Conservation (phyloP, 306 rosid species). For the Ammopiptanthus mongolicus region DNA sequence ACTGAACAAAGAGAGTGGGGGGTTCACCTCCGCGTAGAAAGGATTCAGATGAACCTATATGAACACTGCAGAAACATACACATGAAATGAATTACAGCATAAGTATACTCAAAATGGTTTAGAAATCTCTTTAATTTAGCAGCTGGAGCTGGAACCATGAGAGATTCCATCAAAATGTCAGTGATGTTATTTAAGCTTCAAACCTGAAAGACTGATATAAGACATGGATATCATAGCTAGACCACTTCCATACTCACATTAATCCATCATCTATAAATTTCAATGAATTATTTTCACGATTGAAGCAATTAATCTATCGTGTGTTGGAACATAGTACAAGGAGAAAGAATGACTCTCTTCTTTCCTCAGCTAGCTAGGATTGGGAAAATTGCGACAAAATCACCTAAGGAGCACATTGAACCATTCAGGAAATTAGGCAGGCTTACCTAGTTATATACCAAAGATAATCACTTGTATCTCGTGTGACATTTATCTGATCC, state of each 20-base stretch:
- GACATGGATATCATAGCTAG: background rate
- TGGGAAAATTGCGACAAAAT: background rate
- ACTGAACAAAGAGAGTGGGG: conserved; percentile 68
- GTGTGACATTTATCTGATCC: conserved; percentile 77
- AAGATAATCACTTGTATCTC: conserved; percentile 74
- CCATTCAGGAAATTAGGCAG: background rate
- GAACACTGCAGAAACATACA: conserved; percentile 45
- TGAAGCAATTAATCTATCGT: background rate
- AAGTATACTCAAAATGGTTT: background rate
- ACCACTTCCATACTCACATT: background rate
- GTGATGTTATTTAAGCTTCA: background rate
- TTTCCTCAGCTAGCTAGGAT: background rate
- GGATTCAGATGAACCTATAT: conserved; percentile 62
- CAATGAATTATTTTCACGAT: background rate
- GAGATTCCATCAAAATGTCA: background rate
- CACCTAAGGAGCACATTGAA: background rate
- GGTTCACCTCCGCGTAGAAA: conserved; percentile 78
- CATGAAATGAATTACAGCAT: background rate
- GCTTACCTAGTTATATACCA: conserved; percentile 85
- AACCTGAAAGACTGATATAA: background rate
- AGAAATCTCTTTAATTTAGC: background rate
- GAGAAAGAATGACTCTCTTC: background rate
- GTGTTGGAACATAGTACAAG: background rate
- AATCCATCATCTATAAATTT: background rate
- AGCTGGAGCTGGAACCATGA: background rate